A percentile compares a stretch with the other conserved stretches of the same genome.
phyloP scores from a whole-genome alignment of 495 filamentous ascomycete genomes.

The Penicillium arizonense region DNA sequence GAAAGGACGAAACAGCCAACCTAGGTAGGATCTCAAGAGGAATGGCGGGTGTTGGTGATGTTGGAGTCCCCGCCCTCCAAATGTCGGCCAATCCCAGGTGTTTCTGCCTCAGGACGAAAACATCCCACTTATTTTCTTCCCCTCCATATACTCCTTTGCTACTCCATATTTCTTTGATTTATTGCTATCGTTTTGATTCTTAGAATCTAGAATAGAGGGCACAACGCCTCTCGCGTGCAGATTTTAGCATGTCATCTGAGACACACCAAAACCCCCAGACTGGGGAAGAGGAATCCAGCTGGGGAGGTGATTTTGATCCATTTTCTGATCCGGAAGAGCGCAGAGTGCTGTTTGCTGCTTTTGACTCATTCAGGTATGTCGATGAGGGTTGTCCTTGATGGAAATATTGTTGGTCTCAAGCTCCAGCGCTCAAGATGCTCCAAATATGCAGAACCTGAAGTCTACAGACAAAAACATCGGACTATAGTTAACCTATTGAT shows the following conservation, averaged over 20 bases:
- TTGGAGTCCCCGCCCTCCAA: background rate
- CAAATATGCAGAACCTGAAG: background rate
- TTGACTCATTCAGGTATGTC: constrained; percentile 86
- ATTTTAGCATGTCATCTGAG: constrained; percentile 18
- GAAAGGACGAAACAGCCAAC: too few relatives aligned
- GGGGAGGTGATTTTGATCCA: constrained; percentile 58
- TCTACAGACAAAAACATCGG: background rate
- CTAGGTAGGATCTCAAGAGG: too few relatives aligned
- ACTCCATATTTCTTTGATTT: background rate
- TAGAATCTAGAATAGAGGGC: background rate
- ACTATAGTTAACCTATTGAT: constrained; percentile 1
- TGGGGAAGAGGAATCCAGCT: constrained; percentile 36
- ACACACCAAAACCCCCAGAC: constrained; percentile 9
- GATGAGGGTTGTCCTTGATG: background rate
- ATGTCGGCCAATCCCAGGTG: background rate
- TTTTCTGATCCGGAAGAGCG: constrained; percentile 73
- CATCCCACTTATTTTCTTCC: constrained; percentile 7
- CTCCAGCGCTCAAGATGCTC: too few relatives aligned
- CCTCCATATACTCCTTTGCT: constrained; percentile 11
- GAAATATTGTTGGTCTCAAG: background rate
- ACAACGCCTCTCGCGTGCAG: too few relatives aligned
- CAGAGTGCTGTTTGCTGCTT: constrained; percentile 67
- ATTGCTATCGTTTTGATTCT: background rate
- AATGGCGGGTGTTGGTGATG: background rate
- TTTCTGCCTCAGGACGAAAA: background rate